A percentile compares a stretch with the other conserved stretches of the same genome.
These are phyloP conservation scores for Suillus bovinus DNA, from an alignment of 768 basidiomycete species.

Conservation along the genomic window DNA sequence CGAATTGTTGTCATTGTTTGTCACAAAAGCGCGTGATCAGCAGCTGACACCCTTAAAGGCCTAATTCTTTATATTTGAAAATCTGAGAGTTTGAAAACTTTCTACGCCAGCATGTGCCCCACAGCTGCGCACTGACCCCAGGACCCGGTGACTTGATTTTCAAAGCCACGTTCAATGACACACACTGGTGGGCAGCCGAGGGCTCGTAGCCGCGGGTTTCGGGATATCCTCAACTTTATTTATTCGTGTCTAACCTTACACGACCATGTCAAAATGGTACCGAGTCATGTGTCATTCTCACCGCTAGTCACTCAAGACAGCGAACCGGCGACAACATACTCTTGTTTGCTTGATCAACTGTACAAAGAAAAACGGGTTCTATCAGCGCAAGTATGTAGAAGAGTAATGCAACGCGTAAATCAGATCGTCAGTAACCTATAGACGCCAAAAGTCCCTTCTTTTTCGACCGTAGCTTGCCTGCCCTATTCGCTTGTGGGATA, in stretches of 20 bases:
- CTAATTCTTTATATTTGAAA: too few relatives aligned
- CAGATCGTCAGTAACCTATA: neutral
- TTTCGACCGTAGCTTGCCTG: constrained; percentile 40
- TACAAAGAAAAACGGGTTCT: neutral
- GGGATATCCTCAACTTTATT: too few relatives aligned
- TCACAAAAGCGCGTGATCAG: neutral
- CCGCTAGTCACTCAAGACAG: neutral
- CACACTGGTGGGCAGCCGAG: too few relatives aligned
- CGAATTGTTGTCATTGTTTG: neutral
- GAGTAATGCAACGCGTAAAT: neutral
- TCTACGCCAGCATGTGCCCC: neutral
- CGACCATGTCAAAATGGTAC: neutral
- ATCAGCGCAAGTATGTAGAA: neutral
- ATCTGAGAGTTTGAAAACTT: neutral
- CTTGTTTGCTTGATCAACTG: neutral
- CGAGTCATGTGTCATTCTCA: neutral
- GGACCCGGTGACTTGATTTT: too few relatives aligned
- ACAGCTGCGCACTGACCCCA: neutral
- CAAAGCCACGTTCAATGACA: too few relatives aligned
- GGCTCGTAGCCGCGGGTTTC: too few relatives aligned
- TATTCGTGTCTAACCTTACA: too few relatives aligned
- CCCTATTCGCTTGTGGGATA: constrained; percentile 59
- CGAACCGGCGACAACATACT: neutral
- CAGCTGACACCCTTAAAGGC: too few relatives aligned
- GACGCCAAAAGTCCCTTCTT: constrained; percentile 22